Evolutionary conservation across 2,329 filamentous ascomycete genomes (phyloP).

Genomic region (Trichoderma koningii): DNA sequence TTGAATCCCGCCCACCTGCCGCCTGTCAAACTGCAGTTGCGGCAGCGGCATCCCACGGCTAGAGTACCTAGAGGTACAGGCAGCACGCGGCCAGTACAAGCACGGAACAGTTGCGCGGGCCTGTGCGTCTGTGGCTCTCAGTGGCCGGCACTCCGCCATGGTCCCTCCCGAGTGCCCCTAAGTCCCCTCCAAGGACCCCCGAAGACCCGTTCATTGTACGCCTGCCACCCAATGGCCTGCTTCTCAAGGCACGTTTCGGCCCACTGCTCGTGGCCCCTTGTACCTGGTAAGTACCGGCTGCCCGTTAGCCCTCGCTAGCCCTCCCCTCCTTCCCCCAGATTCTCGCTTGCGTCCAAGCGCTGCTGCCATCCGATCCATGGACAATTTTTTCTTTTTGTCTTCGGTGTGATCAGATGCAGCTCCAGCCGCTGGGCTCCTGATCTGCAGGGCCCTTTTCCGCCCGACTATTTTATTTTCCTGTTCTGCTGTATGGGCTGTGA

Average conservation of each 20-base stretch:
- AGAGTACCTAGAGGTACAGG: too few relatives aligned
- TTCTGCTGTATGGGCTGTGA: too few relatives aligned
- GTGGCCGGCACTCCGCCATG: not conserved
- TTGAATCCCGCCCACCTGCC: too few relatives aligned
- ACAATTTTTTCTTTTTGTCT: conserved; percentile 13
- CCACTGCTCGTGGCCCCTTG: not conserved
- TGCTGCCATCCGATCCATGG: conserved; percentile 23
- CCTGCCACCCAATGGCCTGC: too few relatives aligned
- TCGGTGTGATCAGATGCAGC: conserved; percentile 26
- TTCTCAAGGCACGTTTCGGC: too few relatives aligned
- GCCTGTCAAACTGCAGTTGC: too few relatives aligned
- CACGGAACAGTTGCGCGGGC: conserved; percentile 8
- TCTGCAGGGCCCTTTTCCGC: conserved; percentile 22
- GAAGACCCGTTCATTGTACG: too few relatives aligned
- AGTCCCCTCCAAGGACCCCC: too few relatives aligned
- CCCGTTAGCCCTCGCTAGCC: conserved; percentile 18
- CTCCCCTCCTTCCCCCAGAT: conserved; percentile 26
- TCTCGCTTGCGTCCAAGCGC: conserved; percentile 26
- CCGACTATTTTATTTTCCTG: too few relatives aligned
- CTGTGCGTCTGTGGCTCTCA: conserved; percentile 12
- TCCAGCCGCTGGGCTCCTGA: conserved; percentile 20
- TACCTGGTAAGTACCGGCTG: conserved; percentile 13
- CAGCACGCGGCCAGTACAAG: not conserved
- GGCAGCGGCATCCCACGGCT: not conserved
- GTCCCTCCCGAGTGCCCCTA: not conserved